These are phyloP conservation scores for Obba rivulosa DNA, from an alignment of 768 basidiomycete species.

Conservation along the genomic window DNA sequence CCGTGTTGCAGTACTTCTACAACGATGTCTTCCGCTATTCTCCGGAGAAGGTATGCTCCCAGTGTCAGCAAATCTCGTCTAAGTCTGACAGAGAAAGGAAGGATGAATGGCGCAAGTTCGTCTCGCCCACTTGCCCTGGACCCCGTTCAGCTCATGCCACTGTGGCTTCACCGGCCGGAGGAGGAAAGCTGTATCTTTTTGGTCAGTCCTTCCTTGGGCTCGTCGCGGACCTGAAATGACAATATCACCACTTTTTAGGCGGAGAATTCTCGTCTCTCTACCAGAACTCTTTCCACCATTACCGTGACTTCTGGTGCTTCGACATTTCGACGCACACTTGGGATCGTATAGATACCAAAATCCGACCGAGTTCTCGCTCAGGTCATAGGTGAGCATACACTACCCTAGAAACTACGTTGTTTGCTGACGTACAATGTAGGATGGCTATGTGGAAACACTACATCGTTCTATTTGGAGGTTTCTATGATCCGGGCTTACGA, in stretches of 20 bases:
- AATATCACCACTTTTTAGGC: slow-evolving; percentile 33
- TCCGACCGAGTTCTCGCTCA: slow-evolving; percentile 72
- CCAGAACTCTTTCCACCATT: slow-evolving; percentile 81
- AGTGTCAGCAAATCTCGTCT: background rate
- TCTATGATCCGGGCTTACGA: slow-evolving; percentile 80
- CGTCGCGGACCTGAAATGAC: background rate
- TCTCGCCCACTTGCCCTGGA: slow-evolving; percentile 80
- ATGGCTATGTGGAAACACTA: slow-evolving; percentile 90
- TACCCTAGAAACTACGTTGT: slow-evolving; percentile 28
- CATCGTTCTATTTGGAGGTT: slow-evolving; percentile 85
- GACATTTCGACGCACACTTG: slow-evolving; percentile 74
- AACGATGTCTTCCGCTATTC: slow-evolving; percentile 84
- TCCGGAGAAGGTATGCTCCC: slow-evolving; percentile 61
- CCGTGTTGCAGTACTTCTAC: slow-evolving; percentile 62
- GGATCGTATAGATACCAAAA: slow-evolving; percentile 86
- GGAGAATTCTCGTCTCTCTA: slow-evolving; percentile 84
- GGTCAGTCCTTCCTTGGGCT: slow-evolving; percentile 34
- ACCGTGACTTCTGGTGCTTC: slow-evolving; percentile 86
- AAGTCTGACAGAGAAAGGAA: slow-evolving; percentile 16
- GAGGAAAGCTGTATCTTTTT: slow-evolving; percentile 82
- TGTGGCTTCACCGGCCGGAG: slow-evolving; percentile 65
- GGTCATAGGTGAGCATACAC: slow-evolving; percentile 74
- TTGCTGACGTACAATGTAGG: slow-evolving; percentile 28
- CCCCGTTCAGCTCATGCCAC: slow-evolving; percentile 87
- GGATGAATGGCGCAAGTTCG: slow-evolving; percentile 88